Base-by-base conservation (phyloP, 257 asterid genomes). In the Fraxinus cuspidata region DNA sequence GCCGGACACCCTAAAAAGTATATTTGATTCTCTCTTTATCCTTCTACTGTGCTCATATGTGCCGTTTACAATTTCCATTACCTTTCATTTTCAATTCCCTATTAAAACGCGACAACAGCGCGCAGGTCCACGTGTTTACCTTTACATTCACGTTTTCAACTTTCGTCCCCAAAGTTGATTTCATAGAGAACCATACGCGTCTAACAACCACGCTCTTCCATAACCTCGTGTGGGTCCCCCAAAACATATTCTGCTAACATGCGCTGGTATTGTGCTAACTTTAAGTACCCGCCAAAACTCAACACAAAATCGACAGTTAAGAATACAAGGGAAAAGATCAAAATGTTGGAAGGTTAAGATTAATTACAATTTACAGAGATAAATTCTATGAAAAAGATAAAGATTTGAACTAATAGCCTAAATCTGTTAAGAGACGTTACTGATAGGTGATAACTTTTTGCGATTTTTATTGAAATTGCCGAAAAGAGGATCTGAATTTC, bases 361-460 rank as follows among this genome's bases (percentile, higher is more conserved):
- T 56, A 58, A 58, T 76, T 76, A 76, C 79, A 76, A 58, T 21
- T 76, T 76, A 76, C 79, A 76, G 19, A 63, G 18, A 63, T 76
- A 34, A 21, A 28, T 44, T 42, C 28, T 65, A 40, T 40, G 21
- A 23, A 65, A 40, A 60, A 12, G 4, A 25, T 21, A 32, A 67
- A n/a, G 13, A n/a, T 51, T 65, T 18, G 4, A 27, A n/a, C 16
- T 27, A 13, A 10, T 12, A 42, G 16, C 11, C 49, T 28, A 42
- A 11, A 42, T 42, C 49, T 42, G 15, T 40, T 9, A 38, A 5
- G 15, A 10, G 47, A 40, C 13, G 13, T 42, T 42, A 42, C 49
- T 42, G 49, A 42, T 40, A 35, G 2, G 56, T 7, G 64, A 77
- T 56, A 69, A 77, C 13, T 70, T 70, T 42, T 76, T 68, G 13